Percentiles rank a stretch among this genome's conserved stretches.
phyloP scores from a whole-genome alignment of 2,329 filamentous ascomycete genomes.

The Monosporascus sp. region DNA sequence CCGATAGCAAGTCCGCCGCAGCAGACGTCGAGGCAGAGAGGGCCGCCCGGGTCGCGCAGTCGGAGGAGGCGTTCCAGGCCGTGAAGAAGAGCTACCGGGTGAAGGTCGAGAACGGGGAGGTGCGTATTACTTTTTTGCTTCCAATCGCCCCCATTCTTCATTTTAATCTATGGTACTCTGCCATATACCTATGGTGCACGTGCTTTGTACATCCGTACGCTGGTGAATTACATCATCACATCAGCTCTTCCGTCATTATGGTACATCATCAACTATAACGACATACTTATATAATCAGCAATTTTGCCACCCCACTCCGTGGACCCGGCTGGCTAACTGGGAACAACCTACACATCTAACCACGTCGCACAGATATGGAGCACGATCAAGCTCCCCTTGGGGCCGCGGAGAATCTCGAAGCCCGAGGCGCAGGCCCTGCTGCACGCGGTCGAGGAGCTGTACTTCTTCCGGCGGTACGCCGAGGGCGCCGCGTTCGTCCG shows the following conservation, averaged over 20 bases:
- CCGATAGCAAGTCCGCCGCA: slow-evolving; percentile 10
- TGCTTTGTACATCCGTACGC: slow-evolving; percentile 22
- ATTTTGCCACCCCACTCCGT: too few species aligned
- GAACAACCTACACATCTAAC: not conserved
- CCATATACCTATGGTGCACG: not conserved
- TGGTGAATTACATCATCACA: too few species aligned
- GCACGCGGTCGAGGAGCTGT: slow-evolving; percentile 53
- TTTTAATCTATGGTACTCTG: not conserved
- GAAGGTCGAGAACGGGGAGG: slow-evolving; percentile 51
- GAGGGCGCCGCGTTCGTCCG: slow-evolving; percentile 38
- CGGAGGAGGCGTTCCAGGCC: slow-evolving; percentile 43
- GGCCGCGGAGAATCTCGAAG: slow-evolving; percentile 31
- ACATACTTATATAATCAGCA: too few species aligned
- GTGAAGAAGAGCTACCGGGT: slow-evolving; percentile 39
- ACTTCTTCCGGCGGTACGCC: slow-evolving; percentile 44
- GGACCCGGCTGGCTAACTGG: too few species aligned
- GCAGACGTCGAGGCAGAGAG: slow-evolving; percentile 4
- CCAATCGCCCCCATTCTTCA: not conserved
- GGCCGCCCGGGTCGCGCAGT: slow-evolving; percentile 29
- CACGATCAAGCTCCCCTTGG: slow-evolving; percentile 36
- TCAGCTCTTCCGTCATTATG: too few species aligned
- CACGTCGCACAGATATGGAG: slow-evolving; percentile 37
- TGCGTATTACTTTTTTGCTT: slow-evolving; percentile 21
- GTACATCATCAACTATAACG: too few species aligned
- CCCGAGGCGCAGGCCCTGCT: slow-evolving; percentile 43